These are phyloP conservation scores for Teratosphaeria nubilosa DNA, from an alignment of 2,329 filamentous ascomycete genomes.

Conservation along the genomic window DNA sequence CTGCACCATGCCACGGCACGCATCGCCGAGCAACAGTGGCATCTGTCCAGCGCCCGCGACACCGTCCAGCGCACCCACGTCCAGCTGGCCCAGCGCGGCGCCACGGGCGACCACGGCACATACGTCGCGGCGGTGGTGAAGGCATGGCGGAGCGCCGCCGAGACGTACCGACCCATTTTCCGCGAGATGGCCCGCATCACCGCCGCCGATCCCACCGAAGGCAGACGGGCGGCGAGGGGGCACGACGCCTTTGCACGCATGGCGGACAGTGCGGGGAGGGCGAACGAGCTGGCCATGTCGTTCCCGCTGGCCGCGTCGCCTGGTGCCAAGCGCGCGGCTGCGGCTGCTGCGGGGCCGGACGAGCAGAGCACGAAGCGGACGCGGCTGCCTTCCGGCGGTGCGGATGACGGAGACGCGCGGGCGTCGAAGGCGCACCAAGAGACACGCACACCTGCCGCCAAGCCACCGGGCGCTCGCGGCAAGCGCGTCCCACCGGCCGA, in stretches of 20 bases:
- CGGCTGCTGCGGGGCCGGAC: too few relatives aligned
- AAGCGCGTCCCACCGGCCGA: background rate
- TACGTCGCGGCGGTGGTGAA: conserved; percentile 20
- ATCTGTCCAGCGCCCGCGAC: conserved; percentile 17
- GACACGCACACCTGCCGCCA: background rate
- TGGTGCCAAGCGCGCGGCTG: background rate
- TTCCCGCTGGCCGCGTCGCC: conserved; percentile 1
- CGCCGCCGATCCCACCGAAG: conserved; percentile 15
- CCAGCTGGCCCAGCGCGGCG: conserved; percentile 12
- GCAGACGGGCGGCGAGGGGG: conserved; percentile 10
- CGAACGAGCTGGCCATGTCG: conserved; percentile 9
- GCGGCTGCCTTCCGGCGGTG: background rate
- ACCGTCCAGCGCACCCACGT: conserved; percentile 21
- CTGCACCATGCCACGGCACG: conserved; percentile 13
- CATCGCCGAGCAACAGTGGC: conserved; percentile 12
- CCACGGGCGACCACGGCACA: conserved; percentile 11
- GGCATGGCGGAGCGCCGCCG: conserved; percentile 19
- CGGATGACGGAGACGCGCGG: background rate
- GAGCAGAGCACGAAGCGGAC: background rate
- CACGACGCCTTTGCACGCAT: conserved; percentile 17
- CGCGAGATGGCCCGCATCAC: conserved; percentile 16
- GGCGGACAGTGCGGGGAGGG: conserved; percentile 11
- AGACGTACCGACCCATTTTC: conserved; percentile 20
- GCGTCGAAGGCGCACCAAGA: background rate
- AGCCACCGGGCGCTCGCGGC: background rate